phyloP scores from a whole-genome alignment of 2,329 filamentous ascomycete species.

The Fusarium solani-melongenae region DNA sequence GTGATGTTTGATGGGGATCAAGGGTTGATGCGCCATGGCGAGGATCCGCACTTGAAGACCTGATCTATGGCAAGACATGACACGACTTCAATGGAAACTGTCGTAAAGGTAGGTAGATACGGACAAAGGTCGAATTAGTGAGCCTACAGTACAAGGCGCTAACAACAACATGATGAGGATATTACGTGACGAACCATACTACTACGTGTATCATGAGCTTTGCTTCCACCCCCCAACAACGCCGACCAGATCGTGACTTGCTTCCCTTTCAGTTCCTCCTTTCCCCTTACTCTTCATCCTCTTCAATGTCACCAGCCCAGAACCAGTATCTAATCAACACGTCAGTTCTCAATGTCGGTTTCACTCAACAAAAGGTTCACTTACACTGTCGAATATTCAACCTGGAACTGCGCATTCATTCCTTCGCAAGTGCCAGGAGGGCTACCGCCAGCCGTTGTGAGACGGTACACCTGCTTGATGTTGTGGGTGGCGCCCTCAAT shows the following conservation, averaged over 20 bases:
- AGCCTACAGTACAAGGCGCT: slow-evolving; percentile 21
- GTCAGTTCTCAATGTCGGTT: slow-evolving; percentile 21
- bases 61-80: background rate
- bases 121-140: slow-evolving; percentile 29
- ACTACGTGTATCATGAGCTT: slow-evolving; percentile 28
- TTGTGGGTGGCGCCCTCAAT: slow-evolving; percentile 64
- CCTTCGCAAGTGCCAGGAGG: slow-evolving; percentile 79
- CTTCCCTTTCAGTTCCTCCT: background rate
- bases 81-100: background rate
- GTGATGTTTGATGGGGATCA: background rate
- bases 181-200: slow-evolving; percentile 27
- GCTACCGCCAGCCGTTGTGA: slow-evolving; percentile 85
- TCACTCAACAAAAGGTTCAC: slow-evolving; percentile 49
- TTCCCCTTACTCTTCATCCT: slow-evolving; percentile 11
- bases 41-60: background rate
- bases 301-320: slow-evolving; percentile 36
- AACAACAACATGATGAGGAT: slow-evolving; percentile 22
- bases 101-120: background rate
- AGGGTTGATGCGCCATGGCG: background rate
- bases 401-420: slow-evolving; percentile 70
- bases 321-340: slow-evolving; percentile 41
- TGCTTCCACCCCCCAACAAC: slow-evolving; percentile 1
- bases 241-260: background rate
- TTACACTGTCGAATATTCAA: slow-evolving; percentile 88
- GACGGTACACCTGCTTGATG: slow-evolving; percentile 82